Percentiles rank a stretch among this genome's conserved stretches.
phyloP scores from a whole-genome alignment of 345 rosid species.

The Psidium guajava region DNA sequence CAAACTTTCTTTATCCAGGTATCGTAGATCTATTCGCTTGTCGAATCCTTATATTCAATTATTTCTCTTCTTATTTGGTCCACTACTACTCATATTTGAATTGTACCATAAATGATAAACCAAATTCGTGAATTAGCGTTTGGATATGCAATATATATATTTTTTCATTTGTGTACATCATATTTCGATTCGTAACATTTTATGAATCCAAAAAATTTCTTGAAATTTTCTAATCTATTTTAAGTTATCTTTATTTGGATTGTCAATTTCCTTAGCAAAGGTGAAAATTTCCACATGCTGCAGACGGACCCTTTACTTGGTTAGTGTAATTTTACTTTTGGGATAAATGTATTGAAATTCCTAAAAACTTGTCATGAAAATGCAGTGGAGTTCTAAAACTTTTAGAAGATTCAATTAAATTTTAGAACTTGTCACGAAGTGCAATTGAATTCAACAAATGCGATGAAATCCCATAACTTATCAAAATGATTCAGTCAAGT shows the following conservation, averaged over 20 bases:
- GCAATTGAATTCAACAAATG: no score
- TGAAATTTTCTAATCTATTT: background rate
- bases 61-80: background rate
- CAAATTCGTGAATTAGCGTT: background rate
- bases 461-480: no score
- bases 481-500: no score
- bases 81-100: fast-evolving
- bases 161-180: background rate
- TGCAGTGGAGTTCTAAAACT: no score
- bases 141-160: background rate
- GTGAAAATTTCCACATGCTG: background rate
- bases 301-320: background rate
- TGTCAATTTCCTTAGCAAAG: background rate
- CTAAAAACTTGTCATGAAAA: no score
- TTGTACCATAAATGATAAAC: background rate
- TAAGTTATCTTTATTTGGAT: background rate
- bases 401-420: no score
- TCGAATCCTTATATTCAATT: background rate
- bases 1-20: background rate
- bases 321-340: background rate
- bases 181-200: background rate
- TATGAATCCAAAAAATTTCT: background rate
- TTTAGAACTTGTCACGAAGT: no score
- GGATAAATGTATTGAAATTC: no score
- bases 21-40: background rate